Conservation (phyloP, 2,329 filamentous ascomycete genomes). For the Ceratocystis eucalypticola region DNA sequence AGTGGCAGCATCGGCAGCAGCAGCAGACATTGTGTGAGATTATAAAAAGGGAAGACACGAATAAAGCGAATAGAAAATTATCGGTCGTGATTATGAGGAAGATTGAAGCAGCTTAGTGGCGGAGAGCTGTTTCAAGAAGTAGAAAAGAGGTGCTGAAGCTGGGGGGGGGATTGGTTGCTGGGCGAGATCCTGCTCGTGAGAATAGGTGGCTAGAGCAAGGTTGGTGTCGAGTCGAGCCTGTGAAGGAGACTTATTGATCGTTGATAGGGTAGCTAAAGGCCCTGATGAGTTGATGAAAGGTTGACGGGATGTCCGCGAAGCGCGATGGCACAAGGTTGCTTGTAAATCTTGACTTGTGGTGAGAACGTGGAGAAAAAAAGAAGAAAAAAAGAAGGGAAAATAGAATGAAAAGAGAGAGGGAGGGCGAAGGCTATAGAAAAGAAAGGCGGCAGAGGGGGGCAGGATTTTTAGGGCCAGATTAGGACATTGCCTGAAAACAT, state of each 20-base stretch:
- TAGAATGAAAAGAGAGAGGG: slow-evolving; percentile 23
- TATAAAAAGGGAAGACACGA: slow-evolving; percentile 47
- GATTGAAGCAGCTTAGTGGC: not conserved
- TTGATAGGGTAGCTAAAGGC: slow-evolving; percentile 74
- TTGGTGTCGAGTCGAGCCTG: slow-evolving; percentile 18
- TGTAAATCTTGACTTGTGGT: slow-evolving; percentile 29
- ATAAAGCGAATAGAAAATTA: slow-evolving; percentile 41
- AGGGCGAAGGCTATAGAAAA: slow-evolving; percentile 18
- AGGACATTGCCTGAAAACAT: slow-evolving; percentile 3
- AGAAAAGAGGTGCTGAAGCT: slow-evolving; percentile 6
- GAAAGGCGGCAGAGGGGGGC: slow-evolving; percentile 5
- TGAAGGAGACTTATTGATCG: slow-evolving; percentile 18
- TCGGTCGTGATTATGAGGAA: not conserved
- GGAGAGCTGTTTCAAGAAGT: not conserved
- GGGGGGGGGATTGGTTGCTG: slow-evolving; percentile 8
- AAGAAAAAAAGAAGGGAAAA: slow-evolving; percentile 13
- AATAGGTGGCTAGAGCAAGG: slow-evolving; percentile 18
- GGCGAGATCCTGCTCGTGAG: slow-evolving; percentile 19
- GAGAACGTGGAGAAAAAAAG: slow-evolving; percentile 25
- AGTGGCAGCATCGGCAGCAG: slow-evolving; percentile 22
- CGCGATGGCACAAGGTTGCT: slow-evolving; percentile 21
- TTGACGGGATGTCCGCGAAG: slow-evolving; percentile 29
- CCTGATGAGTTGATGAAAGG: slow-evolving; percentile 49
- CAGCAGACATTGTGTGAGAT: slow-evolving; percentile 68
- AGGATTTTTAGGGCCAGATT: slow-evolving; percentile 7